These are phyloP conservation scores for Friedmanniomyces simplex DNA, from an alignment of 495 filamentous ascomycete species.

Conservation along the genomic window DNA sequence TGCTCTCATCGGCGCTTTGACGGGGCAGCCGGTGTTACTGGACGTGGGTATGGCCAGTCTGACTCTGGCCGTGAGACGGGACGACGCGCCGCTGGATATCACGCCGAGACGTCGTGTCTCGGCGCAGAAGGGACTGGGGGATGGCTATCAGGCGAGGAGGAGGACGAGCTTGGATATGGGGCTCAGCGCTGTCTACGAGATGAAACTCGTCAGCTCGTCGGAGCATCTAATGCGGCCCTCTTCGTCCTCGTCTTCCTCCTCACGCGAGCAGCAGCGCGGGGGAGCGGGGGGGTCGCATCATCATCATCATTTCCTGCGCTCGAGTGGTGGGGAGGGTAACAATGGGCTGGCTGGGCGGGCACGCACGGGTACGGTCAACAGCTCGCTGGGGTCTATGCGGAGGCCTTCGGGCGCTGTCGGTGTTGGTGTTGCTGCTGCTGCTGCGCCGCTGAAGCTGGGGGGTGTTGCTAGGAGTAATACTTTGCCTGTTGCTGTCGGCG, in stretches of 20 bases:
- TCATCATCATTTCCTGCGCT: neutral
- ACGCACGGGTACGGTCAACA: constrained; percentile 14
- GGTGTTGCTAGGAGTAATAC: neutral
- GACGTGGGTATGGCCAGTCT: constrained; percentile 85
- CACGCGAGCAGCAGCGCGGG: no score
- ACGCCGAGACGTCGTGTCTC: neutral
- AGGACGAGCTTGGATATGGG: constrained; percentile 31
- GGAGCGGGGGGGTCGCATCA: constrained; percentile 8
- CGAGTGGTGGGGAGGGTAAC: neutral
- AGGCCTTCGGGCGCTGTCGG: no score
- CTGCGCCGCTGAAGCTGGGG: neutral
- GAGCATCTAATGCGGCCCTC: constrained; percentile 61
- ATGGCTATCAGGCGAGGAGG: constrained; percentile 13
- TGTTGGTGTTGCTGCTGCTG: no score
- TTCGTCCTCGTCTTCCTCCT: no score
- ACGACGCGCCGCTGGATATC: constrained; percentile 18
- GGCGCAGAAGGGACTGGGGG: neutral
- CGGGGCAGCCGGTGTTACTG: constrained; percentile 74
- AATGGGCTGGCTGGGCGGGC: constrained; percentile 2
- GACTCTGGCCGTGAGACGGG: constrained; percentile 73
- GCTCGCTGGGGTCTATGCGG: constrained; percentile 27
- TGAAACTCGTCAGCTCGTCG: constrained; percentile 64
- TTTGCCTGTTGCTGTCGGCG: neutral
- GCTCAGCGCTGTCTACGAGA: constrained; percentile 55
- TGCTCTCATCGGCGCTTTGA: constrained; percentile 82